A percentile compares a stretch with the other conserved stretches of the same genome.
These are phyloP conservation scores for Pseudotulostoma volvatum DNA, from an alignment of 495 filamentous ascomycete genomes.

Conservation along the genomic window DNA sequence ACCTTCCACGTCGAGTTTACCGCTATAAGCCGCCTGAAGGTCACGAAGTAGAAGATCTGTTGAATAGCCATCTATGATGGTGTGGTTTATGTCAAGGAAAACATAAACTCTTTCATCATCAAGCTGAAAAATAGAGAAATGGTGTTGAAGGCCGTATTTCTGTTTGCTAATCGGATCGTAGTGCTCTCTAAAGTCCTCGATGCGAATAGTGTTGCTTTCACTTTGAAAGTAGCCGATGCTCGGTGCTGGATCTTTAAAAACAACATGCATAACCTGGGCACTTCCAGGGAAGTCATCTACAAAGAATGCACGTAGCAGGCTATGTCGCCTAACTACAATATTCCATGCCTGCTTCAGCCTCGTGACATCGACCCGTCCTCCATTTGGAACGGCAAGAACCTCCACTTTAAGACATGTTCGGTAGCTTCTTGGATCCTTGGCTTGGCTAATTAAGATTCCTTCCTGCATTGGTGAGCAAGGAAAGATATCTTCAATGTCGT, in stretches of 20 bases:
- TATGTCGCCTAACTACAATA: slow-evolving; percentile 27
- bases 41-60: slow-evolving; percentile 11
- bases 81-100: slow-evolving; percentile 32
- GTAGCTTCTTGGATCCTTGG: slow-evolving; percentile 20
- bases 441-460: slow-evolving; percentile 35
- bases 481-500: slow-evolving; percentile 30
- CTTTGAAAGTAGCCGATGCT: too few relatives aligned
- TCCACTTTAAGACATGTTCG: too few relatives aligned
- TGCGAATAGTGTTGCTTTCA: slow-evolving; percentile 3
- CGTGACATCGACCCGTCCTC: not conserved
- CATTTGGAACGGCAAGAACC: not conserved
- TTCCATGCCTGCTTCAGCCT: slow-evolving; percentile 23
- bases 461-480: slow-evolving; percentile 41
- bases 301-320: slow-evolving; percentile 33
- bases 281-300: too few relatives aligned
- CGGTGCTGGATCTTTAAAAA: slow-evolving; percentile 10
- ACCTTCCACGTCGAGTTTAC: slow-evolving; percentile 3
- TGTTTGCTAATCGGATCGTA: slow-evolving; percentile 4
- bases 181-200: slow-evolving; percentile 1
- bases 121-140: slow-evolving; percentile 29
- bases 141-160: slow-evolving; percentile 23
- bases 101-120: slow-evolving; percentile 20
- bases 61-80: slow-evolving; percentile 17
- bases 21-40: slow-evolving; percentile 18
- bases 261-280: slow-evolving; percentile 26